phyloP scores from a whole-genome alignment of 768 basidiomycete genomes.

The Cystobasidium tubakii region DNA sequence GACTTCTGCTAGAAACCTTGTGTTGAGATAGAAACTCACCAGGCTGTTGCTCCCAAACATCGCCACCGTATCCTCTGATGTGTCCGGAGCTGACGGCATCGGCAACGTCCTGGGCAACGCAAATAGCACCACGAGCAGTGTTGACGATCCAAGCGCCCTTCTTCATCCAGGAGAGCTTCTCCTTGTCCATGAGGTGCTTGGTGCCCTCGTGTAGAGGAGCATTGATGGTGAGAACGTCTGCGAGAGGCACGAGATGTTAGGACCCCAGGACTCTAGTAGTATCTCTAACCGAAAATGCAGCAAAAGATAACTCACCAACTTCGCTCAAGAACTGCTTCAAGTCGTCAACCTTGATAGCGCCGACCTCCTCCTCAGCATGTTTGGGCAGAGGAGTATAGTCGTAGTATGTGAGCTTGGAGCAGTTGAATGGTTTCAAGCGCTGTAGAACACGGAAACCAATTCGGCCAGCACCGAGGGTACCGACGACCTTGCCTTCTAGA shows the following conservation, averaged over 20 bases:
- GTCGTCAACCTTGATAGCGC: conserved; percentile 68
- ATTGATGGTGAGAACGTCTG: conserved; percentile 67
- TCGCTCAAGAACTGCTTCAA: conserved; percentile 60
- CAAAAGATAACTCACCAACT: conserved; percentile 43
- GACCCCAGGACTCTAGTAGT: no score
- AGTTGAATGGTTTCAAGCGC: conserved; percentile 72
- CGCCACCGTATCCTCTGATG: conserved; percentile 55
- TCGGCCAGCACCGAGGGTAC: conserved; percentile 70
- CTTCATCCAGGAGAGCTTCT: conserved; percentile 81
- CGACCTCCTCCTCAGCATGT: conserved; percentile 64
- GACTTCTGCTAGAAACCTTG: no score
- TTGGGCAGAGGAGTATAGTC: conserved; percentile 44
- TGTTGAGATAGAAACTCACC: background rate
- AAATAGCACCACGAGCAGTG: conserved; percentile 66
- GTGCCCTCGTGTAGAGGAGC: conserved; percentile 82
- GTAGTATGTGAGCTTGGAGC: conserved; percentile 81
- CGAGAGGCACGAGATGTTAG: background rate
- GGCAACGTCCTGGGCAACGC: conserved; percentile 73
- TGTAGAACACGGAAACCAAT: conserved; percentile 62
- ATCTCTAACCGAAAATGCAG: conserved; percentile 50
- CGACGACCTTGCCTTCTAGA: conserved; percentile 83
- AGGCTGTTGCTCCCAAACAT: conserved; percentile 19
- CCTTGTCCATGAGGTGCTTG: conserved; percentile 68
- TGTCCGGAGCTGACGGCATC: conserved; percentile 71
- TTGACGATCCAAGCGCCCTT: conserved; percentile 88